Conservation (phyloP, 441 rosid genomes). For the Arabidopsis lyrata region DNA sequence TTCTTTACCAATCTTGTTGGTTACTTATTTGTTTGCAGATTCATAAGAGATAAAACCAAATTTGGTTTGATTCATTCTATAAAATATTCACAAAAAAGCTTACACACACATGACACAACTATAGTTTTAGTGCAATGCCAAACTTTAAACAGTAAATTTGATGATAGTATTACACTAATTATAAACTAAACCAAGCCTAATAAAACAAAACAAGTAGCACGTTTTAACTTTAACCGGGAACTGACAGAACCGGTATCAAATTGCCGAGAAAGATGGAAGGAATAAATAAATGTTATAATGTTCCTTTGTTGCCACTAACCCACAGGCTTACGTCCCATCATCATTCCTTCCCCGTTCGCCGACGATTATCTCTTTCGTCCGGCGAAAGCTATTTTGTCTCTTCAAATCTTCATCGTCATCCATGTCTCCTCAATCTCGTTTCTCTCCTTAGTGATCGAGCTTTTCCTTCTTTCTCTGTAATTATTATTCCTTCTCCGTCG, state of each 20-base stretch:
- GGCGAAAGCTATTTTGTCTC: constrained; percentile 31
- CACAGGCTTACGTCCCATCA: constrained; percentile 51
- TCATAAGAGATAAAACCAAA: not conserved
- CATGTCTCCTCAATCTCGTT: constrained; percentile 20
- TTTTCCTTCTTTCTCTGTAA: not conserved
- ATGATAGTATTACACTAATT: too few species aligned
- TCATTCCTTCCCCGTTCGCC: constrained; percentile 39
- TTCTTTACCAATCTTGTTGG: too few species aligned
- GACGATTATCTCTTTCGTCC: constrained; percentile 45
- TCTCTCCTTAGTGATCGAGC: constrained; percentile 22
- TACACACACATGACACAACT: too few species aligned
- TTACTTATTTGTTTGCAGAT: too few species aligned
- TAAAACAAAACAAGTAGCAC: constrained; percentile 29
- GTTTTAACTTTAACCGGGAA: constrained; percentile 44
- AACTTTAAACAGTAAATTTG: not conserved
- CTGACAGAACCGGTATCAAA: constrained; percentile 59
- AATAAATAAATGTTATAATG: constrained; percentile 31
- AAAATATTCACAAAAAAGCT: too few species aligned
- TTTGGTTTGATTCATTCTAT: not conserved
- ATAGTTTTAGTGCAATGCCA: not conserved
- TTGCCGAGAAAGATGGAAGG: constrained; percentile 45
- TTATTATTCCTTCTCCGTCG: constrained; percentile 4
- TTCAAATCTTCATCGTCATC: constrained; percentile 31
- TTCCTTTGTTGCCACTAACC: constrained; percentile 49
- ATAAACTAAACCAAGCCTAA: not conserved